Evolutionary conservation across 108 stramenopile genomes (phyloP).

Genomic region (Nitzschia putrida): DNA sequence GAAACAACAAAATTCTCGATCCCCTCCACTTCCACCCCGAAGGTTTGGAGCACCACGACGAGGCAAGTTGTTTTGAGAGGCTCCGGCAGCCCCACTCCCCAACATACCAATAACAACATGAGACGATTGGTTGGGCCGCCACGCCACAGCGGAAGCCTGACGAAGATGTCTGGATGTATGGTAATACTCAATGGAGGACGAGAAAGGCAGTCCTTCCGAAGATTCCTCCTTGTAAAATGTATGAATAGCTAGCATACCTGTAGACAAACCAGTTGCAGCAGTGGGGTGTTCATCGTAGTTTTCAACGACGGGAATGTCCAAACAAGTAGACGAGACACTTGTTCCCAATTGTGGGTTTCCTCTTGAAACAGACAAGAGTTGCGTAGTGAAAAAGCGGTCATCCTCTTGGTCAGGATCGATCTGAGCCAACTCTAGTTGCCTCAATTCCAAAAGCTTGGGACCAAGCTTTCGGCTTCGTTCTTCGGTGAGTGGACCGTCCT

Average conservation of each 20-base stretch:
- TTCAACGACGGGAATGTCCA: constrained; percentile 42
- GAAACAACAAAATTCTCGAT: constrained; percentile 76
- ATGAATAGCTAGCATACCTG: constrained; percentile 72
- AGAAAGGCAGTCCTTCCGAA: constrained; percentile 17
- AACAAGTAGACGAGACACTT: constrained; percentile 63
- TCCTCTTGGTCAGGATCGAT: background rate
- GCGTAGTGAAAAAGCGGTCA: constrained; percentile 32
- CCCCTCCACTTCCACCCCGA: constrained; percentile 41
- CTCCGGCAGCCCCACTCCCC: constrained; percentile 10
- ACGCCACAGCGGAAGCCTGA: constrained; percentile 69
- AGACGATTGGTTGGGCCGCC: constrained; percentile 44
- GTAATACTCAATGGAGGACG: constrained; percentile 66
- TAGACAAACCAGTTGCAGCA: constrained; percentile 73
- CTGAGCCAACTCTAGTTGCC: constrained; percentile 29
- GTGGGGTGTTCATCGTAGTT: constrained; percentile 6
- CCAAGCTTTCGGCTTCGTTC: constrained; percentile 18
- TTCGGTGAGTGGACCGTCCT: background rate
- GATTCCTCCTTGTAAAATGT: constrained; percentile 34
- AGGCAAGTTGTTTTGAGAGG: constrained; percentile 13
- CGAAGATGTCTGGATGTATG: constrained; percentile 68
- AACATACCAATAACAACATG: constrained; percentile 73
- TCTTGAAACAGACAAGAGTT: constrained; percentile 48
- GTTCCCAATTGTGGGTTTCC: constrained; percentile 60
- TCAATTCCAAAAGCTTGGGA: constrained; percentile 43
- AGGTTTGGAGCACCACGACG: constrained; percentile 24